Base-by-base conservation (phyloP, 495 filamentous ascomycete genomes). In the Apodospora peruviana region DNA sequence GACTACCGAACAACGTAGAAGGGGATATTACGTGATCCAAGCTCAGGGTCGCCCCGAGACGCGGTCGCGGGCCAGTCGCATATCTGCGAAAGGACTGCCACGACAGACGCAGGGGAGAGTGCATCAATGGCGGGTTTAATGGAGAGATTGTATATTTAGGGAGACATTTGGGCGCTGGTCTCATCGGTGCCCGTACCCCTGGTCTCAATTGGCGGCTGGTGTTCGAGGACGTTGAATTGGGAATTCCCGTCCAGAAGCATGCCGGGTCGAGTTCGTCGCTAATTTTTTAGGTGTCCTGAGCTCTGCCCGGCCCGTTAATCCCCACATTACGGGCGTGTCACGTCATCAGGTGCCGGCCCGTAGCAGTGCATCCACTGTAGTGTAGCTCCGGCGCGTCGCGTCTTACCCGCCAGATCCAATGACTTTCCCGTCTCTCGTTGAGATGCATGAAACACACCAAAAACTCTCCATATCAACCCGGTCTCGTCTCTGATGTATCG, bases 21-120 rank as follows among this genome's bases (percentile, higher is more conserved):
- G n/a, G n/a, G n/a, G n/a, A n/a, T n/a, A n/a, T 34, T 64, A 78
- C 77, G 55, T 80, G 76, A 39, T 78, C 74, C 21, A 80, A 50
- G 51, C 71, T 73, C 46, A 79, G 47, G 2, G 69, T 66, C 4
- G 51, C 56, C 23, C 60, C 62, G 34, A 73, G 64, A 32, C 66
- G 66, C 21, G 58, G 55, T 37, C 57, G 65, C 21, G 57, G 47
- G 35, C 42, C 51, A 7, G 69, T 71, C 47, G 69, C 67, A 65
- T 74, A 74, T 36, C 49, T 59, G 58, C 76, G 72, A 51, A 62
- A 37, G 23, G 51, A 53, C 51, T 40, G 42, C 55, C 57, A 56
- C 53, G 46, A 40, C 40, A 57, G 19, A 24, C 48, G 47, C 40
- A 56, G 45, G 40, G 56, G 49, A 40, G 47, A 46, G 52, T 45